A percentile compares a stretch with the other conserved stretches of the same genome.
Conservation (phyloP, 2,329 filamentous ascomycete species). For the Fusarium concolor region DNA sequence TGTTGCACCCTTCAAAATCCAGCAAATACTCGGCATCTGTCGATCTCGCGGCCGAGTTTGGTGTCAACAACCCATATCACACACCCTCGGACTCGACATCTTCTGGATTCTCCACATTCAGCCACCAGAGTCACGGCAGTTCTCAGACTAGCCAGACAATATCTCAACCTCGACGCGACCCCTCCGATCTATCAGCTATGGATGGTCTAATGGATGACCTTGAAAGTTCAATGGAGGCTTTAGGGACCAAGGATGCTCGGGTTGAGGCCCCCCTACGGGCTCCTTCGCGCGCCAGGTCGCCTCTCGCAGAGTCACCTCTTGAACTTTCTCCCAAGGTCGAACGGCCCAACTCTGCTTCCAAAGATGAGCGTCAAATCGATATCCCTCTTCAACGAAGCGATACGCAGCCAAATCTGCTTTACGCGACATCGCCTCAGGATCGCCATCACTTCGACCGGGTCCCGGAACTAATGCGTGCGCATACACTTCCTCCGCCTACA, state of each 20-base stretch:
- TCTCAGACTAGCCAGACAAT: constrained; percentile 63
- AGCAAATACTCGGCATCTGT: constrained; percentile 57
- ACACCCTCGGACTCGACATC: constrained; percentile 72
- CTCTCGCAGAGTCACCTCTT: constrained; percentile 47
- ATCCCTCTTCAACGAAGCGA: constrained; percentile 23
- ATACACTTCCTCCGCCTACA: constrained; percentile 22
- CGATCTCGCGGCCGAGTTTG: constrained; percentile 70
- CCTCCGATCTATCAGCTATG: constrained; percentile 60
- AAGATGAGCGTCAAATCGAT: constrained; percentile 35
- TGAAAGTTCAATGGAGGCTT: constrained; percentile 60
- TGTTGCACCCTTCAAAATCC: constrained; percentile 57
- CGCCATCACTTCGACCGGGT: constrained; percentile 19
- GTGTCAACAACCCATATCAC: constrained; percentile 72
- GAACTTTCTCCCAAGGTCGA: constrained; percentile 38
- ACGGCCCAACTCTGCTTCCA: constrained; percentile 40
- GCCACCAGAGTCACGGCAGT: constrained; percentile 68
- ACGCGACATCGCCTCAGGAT: constrained; percentile 38
- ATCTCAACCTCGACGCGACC: constrained; percentile 51
- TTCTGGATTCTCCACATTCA: constrained; percentile 72
- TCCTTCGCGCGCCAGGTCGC: constrained; percentile 41
- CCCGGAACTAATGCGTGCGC: constrained; percentile 16
- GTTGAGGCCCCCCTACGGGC: constrained; percentile 51
- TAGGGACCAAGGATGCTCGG: constrained; percentile 47
- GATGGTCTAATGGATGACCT: constrained; percentile 68
- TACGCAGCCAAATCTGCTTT: constrained; percentile 26